These are phyloP conservation scores for Pythium aristosporum DNA, from an alignment of 352 stramenopile genomes.

Conservation along the genomic window DNA sequence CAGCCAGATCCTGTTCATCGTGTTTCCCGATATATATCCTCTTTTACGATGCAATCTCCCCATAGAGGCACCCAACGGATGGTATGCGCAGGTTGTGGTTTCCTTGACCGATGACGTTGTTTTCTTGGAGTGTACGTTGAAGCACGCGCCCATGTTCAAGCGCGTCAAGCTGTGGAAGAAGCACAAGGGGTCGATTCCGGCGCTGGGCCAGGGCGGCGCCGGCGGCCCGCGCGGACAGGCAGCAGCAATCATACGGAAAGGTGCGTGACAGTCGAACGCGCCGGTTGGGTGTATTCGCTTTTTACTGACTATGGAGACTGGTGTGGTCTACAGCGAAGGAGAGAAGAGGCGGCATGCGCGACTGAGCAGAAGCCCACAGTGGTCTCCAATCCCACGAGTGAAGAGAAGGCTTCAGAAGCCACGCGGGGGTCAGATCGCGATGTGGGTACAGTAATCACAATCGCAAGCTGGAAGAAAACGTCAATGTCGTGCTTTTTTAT, in stretches of 20 bases:
- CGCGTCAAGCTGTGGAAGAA: slow-evolving; percentile 89
- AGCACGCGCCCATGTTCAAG: slow-evolving; percentile 88
- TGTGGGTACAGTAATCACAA: too few species aligned
- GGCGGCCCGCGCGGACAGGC: slow-evolving; percentile 65
- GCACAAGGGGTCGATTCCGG: slow-evolving; percentile 74
- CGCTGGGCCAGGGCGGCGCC: slow-evolving; percentile 61
- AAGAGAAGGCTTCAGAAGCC: too few species aligned
- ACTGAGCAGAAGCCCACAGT: slow-evolving; percentile 7
- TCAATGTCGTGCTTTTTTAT: too few species aligned
- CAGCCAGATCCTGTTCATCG: slow-evolving; percentile 86
- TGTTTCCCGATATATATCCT: slow-evolving; percentile 91
- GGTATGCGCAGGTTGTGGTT: background rate
- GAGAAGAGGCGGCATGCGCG: slow-evolving; percentile 24
- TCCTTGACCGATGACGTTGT: slow-evolving; percentile 32
- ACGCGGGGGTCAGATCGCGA: too few species aligned
- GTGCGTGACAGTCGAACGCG: slow-evolving; percentile 19
- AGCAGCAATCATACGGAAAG: slow-evolving; percentile 80
- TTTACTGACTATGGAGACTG: background rate
- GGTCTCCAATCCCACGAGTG: too few species aligned
- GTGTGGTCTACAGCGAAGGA: slow-evolving; percentile 20
- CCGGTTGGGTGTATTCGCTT: background rate
- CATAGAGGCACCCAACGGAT: background rate
- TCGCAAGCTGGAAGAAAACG: too few species aligned
- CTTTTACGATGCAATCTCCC: slow-evolving; percentile 12
- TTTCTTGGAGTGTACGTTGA: slow-evolving; percentile 54